Percentiles rank a stretch among this genome's conserved stretches.
Conservation (phyloP, 2,329 filamentous ascomycete genomes). For the Neofusicoccum parvum region DNA sequence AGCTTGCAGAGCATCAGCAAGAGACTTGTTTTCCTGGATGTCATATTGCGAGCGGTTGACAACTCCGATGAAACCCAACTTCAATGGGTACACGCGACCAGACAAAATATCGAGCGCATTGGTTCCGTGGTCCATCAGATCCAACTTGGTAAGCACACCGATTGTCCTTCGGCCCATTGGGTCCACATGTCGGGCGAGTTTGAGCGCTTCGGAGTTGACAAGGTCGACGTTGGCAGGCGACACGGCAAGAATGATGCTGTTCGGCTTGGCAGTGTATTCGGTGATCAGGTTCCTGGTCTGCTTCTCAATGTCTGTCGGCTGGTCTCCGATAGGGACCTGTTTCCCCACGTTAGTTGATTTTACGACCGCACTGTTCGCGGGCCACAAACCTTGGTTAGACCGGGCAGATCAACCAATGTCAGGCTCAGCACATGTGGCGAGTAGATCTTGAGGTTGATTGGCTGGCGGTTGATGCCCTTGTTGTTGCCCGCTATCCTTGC, state of each 20-base stretch:
- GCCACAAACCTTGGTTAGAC: slow-evolving; percentile 78
- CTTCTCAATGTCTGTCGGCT: slow-evolving; percentile 97
- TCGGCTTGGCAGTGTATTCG: slow-evolving; percentile 98
- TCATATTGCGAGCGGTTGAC: slow-evolving; percentile 98
- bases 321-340: slow-evolving; percentile 93
- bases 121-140: slow-evolving; percentile 98
- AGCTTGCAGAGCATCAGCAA: slow-evolving; percentile 79
- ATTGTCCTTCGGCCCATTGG: slow-evolving; percentile 92
- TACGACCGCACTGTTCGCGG: slow-evolving; percentile 9
- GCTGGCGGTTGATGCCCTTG: slow-evolving; percentile 96
- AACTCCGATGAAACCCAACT: slow-evolving; percentile 96
- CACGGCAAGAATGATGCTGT: slow-evolving; percentile 95
- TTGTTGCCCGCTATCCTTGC: slow-evolving; percentile 92
- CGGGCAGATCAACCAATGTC: slow-evolving; percentile 93
- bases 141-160: slow-evolving; percentile 93
- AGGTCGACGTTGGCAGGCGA: slow-evolving; percentile 97
- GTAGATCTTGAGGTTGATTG: slow-evolving; percentile 98
- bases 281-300: slow-evolving; percentile 95
- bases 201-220: slow-evolving; percentile 96
- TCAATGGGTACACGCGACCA: slow-evolving; percentile 92
- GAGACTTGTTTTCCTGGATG: slow-evolving; percentile 93
- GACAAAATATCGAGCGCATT: slow-evolving; percentile 98
- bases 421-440: slow-evolving; percentile 95
- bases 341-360: slow-evolving; percentile 30
- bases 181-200: slow-evolving; percentile 95